These are phyloP conservation scores for Phellinidium pouzarii DNA, from an alignment of 1,284 basidiomycete genomes.

Conservation along the genomic window DNA sequence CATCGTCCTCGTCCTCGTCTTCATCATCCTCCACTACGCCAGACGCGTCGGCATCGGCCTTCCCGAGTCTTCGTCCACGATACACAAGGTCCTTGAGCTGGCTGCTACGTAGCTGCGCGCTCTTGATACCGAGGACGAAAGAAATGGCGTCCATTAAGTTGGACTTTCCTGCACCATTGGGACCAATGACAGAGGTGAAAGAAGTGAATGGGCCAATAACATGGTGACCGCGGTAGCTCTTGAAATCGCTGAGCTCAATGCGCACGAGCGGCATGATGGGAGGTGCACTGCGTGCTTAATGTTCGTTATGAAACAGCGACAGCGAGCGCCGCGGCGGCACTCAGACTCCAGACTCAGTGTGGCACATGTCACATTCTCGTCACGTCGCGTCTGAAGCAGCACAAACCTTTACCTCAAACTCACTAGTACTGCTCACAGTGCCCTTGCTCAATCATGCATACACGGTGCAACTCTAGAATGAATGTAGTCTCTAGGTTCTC, in stretches of 20 bases:
- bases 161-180: constrained; percentile 98
- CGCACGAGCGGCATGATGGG: constrained; percentile 61
- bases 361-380: too few relatives aligned
- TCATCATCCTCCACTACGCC: constrained; percentile 42
- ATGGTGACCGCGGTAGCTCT: constrained; percentile 70
- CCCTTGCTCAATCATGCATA: too few relatives aligned
- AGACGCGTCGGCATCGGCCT: constrained; percentile 42
- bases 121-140: constrained; percentile 95
- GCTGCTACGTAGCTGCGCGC: constrained; percentile 85
- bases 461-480: too few relatives aligned
- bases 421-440: too few relatives aligned
- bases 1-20: constrained; percentile 38
- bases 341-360: too few relatives aligned
- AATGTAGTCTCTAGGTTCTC: too few relatives aligned
- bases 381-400: too few relatives aligned
- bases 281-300: too few relatives aligned
- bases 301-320: too few relatives aligned
- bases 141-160: constrained; percentile 99
- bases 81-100: constrained; percentile 96
- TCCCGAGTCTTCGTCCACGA: constrained; percentile 75
- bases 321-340: too few relatives aligned
- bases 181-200: constrained; percentile 95
- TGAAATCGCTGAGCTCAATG: constrained; percentile 90
- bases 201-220: constrained; percentile 86
- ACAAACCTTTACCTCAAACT: too few relatives aligned